Conservation (phyloP, 2,329 filamentous ascomycete species). For the Metarhizium humberi region DNA sequence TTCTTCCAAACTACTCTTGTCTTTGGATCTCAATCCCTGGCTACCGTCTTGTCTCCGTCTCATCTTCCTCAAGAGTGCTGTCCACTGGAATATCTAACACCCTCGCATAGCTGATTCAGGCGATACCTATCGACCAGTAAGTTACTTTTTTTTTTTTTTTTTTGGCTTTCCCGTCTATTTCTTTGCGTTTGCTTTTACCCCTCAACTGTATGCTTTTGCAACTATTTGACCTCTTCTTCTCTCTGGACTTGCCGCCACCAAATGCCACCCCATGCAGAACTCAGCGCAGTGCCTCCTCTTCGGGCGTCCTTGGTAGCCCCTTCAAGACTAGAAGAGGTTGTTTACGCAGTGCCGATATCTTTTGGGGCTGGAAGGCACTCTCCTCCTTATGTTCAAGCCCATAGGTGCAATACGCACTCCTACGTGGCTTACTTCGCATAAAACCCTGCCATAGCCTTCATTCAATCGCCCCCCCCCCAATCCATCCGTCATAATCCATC, state of each 20-base stretch:
- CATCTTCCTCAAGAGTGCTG: not conserved
- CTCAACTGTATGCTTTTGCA: not conserved
- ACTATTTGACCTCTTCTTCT: not conserved
- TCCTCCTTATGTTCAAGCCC: too few relatives aligned
- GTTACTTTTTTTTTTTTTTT: slow-evolving; percentile 16
- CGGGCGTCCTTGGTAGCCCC: not conserved
- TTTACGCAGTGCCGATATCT: not conserved
- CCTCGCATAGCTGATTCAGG: slow-evolving; percentile 45
- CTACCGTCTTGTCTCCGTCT: slow-evolving; percentile 1
- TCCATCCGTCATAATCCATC: not conserved
- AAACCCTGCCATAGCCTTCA: not conserved
- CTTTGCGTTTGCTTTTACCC: not conserved
- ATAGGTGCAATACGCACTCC: too few relatives aligned
- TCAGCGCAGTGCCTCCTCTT: not conserved
- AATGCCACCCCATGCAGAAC: not conserved
- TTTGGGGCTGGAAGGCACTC: too few relatives aligned
- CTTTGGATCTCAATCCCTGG: not conserved
- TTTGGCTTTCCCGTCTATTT: slow-evolving; percentile 8
- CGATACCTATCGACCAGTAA: slow-evolving; percentile 53
- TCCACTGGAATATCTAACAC: slow-evolving; percentile 29
- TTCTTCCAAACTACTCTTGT: slow-evolving; percentile 11
- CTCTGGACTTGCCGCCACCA: not conserved
- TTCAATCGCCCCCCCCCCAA: not conserved
- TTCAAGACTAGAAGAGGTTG: not conserved
- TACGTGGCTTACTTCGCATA: too few relatives aligned